Percentiles rank a stretch among this genome's conserved stretches.
These are phyloP conservation scores for Dorcoceras hygrometricum DNA, from an alignment of 257 asterid genomes.

Conservation along the genomic window DNA sequence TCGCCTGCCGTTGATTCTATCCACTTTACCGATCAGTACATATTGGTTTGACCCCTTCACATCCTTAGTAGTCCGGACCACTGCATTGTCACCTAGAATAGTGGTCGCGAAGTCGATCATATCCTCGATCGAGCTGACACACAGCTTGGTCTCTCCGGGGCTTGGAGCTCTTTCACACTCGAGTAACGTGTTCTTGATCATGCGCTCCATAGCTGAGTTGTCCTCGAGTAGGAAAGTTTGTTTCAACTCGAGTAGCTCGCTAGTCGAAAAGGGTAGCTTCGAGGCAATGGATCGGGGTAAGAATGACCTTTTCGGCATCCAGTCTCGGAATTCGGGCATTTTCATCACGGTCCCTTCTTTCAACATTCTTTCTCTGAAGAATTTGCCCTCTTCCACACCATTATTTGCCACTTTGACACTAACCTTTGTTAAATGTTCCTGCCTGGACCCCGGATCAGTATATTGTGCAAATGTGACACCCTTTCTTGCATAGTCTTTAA, in stretches of 20 bases:
- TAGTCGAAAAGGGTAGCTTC: slow-evolving; percentile 47
- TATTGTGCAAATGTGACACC: slow-evolving; percentile 72
- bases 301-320: slow-evolving; percentile 85
- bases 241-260: slow-evolving; percentile 31
- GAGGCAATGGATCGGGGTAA: slow-evolving; percentile 60
- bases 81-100: slow-evolving; percentile 45
- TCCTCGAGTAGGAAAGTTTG: slow-evolving; percentile 35
- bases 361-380: slow-evolving; percentile 65
- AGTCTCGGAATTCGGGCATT: slow-evolving; percentile 73
- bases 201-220: slow-evolving; percentile 45
- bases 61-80: slow-evolving; percentile 53
- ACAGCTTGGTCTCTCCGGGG: slow-evolving; percentile 58
- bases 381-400: slow-evolving; percentile 68
- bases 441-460: slow-evolving; percentile 29
- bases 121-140: slow-evolving; percentile 73
- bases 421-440: background rate
- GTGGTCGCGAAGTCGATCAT: slow-evolving; percentile 64
- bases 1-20: slow-evolving; percentile 54
- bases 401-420: slow-evolving; percentile 32
- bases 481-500: slow-evolving; percentile 65
- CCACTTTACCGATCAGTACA: slow-evolving; percentile 56
- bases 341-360: slow-evolving; percentile 50
- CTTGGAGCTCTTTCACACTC: slow-evolving; percentile 75
- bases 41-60: slow-evolving; percentile 49
- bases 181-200: slow-evolving; percentile 36